A percentile compares a stretch with the other conserved stretches of the same genome.
phyloP scores from a whole-genome alignment of 495 filamentous ascomycete genomes.

The Penicillium chermesinum region DNA sequence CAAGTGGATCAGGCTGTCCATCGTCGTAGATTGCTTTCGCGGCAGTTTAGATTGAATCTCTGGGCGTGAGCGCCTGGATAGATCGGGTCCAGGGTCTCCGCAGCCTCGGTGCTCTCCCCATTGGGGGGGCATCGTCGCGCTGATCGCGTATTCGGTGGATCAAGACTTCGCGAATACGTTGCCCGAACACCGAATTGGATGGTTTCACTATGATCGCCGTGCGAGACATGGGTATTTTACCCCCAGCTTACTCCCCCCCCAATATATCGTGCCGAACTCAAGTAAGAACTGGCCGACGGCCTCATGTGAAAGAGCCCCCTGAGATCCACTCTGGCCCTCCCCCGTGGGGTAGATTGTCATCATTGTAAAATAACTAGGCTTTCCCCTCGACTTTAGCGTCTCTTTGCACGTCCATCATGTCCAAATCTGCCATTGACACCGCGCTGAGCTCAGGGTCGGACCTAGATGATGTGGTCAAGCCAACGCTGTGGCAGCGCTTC shows the following conservation, averaged over 20 bases:
- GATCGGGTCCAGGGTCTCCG: not conserved
- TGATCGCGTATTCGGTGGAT: conserved; percentile 3
- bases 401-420: conserved; percentile 11
- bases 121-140: not conserved
- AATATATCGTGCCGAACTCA: not conserved
- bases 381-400: too few species aligned
- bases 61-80: too few species aligned
- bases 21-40: too few species aligned
- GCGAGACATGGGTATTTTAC: too few species aligned
- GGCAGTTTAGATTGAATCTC: too few species aligned
- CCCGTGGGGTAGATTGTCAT: not conserved
- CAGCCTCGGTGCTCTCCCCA: not conserved
- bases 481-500: conserved; percentile 21
- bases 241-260: too few species aligned
- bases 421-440: conserved; percentile 18
- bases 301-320: not conserved
- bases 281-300: not conserved
- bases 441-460: conserved; percentile 19
- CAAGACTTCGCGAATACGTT: not conserved
- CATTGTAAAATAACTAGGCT: not conserved
- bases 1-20: too few species aligned
- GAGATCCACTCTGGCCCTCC: not conserved
- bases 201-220: too few species aligned
- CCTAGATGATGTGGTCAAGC: conserved; percentile 8
- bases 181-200: too few species aligned